Conservation (phyloP, 441 rosid genomes). For the Pelargonium fulgidum region DNA sequence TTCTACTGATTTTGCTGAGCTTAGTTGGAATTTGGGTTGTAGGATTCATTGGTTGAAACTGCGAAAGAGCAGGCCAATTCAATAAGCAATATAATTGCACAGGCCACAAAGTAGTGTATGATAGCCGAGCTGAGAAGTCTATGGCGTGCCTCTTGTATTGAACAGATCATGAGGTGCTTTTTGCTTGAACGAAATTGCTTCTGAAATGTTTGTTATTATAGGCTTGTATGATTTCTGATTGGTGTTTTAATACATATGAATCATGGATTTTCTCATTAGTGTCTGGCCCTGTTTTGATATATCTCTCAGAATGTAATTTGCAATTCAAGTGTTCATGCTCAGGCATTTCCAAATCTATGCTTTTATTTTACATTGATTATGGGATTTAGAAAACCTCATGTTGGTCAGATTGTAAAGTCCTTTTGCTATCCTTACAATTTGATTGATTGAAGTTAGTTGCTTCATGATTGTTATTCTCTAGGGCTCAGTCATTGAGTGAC, state of each 20-base stretch:
- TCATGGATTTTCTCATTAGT: neutral
- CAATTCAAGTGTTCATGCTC: neutral
- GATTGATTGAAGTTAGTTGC: too few relatives aligned
- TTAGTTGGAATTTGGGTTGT: constrained; percentile 12
- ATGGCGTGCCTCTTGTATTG: constrained; percentile 12
- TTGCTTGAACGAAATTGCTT: constrained; percentile 16
- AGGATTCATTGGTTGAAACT: constrained; percentile 64
- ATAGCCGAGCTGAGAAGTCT: neutral
- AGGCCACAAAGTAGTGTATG: constrained; percentile 48
- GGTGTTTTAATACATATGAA: neutral
- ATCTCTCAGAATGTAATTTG: neutral
- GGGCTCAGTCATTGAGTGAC: too few relatives aligned
- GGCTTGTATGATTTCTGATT: constrained; percentile 4
- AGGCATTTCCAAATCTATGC: too few relatives aligned
- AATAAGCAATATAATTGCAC: constrained; percentile 60
- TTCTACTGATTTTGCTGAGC: constrained; percentile 13
- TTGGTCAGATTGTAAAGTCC: too few relatives aligned
- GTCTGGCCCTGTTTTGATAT: too few relatives aligned
- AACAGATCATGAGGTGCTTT: constrained; percentile 13
- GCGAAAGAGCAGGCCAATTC: constrained; percentile 65
- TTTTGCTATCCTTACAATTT: too few relatives aligned
- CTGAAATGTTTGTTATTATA: neutral
- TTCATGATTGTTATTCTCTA: too few relatives aligned
- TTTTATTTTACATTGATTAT: too few relatives aligned
- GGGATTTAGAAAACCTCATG: too few relatives aligned